Percentiles rank a stretch among this genome's conserved stretches.
phyloP scores from a whole-genome alignment of 2,329 filamentous ascomycete genomes.

The Rhexocercosporidium sp. region DNA sequence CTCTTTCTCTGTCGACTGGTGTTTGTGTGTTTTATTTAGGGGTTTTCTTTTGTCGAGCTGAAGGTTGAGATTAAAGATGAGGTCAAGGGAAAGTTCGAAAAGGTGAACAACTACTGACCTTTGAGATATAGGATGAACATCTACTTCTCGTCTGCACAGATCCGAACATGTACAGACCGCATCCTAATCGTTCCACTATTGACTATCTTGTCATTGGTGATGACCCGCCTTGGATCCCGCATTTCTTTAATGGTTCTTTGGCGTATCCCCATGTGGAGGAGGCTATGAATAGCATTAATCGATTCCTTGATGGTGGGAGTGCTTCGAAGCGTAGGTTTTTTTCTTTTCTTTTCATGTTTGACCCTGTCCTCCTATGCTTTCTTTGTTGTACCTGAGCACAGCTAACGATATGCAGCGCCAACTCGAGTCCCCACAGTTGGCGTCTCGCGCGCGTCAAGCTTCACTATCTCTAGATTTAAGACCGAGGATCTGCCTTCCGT shows the following conservation, averaged over 20 bases:
- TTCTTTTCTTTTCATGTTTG: neutral
- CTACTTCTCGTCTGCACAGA: neutral
- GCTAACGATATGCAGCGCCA: neutral
- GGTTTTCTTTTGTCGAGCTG: no score
- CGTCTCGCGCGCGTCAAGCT: neutral
- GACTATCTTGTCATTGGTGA: conserved; percentile 5
- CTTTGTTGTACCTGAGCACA: neutral
- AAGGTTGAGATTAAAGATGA: no score
- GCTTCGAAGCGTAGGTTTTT: neutral
- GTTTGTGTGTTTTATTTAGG: no score
- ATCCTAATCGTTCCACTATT: conserved; percentile 4
- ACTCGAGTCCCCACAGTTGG: conserved; percentile 1
- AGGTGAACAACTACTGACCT: neutral
- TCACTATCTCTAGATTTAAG: neutral
- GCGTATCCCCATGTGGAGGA: conserved; percentile 10
- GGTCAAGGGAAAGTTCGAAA: neutral
- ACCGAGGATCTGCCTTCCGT: neutral
- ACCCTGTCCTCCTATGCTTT: neutral
- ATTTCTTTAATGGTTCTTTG: conserved; percentile 3
- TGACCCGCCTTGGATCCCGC: conserved; percentile 4
- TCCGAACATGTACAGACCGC: neutral
- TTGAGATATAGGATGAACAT: neutral
- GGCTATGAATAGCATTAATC: neutral
- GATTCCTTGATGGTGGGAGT: neutral
- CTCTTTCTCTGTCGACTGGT: neutral